These are phyloP conservation scores for Fusarium beomiforme DNA, from an alignment of 2,329 filamentous ascomycete species.

Conservation along the genomic window DNA sequence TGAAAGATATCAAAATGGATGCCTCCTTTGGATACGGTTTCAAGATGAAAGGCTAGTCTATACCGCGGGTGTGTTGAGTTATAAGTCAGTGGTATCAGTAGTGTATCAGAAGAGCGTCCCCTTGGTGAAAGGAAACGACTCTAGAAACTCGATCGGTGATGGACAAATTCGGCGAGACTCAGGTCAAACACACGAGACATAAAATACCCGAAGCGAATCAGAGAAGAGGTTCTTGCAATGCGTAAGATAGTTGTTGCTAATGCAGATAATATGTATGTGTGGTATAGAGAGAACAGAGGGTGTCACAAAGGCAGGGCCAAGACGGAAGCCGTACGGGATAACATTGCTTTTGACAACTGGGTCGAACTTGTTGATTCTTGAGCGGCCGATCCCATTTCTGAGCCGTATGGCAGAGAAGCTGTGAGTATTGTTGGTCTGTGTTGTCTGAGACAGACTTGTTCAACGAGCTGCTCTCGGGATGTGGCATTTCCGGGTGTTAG, in stretches of 20 bases:
- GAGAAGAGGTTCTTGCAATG: not conserved
- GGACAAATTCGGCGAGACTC: conserved; percentile 19
- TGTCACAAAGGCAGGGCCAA: not conserved
- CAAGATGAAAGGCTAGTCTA: conserved; percentile 4
- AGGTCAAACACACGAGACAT: conserved; percentile 13
- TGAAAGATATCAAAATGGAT: conserved; percentile 6
- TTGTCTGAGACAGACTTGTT: conserved; percentile 44
- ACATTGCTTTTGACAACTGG: conserved; percentile 22
- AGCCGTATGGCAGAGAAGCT: conserved; percentile 3
- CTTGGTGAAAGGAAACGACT: conserved; percentile 12
- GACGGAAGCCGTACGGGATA: conserved; percentile 14
- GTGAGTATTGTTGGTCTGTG: conserved; percentile 22
- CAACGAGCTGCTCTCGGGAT: conserved; percentile 43
- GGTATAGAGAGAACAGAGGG: not conserved
- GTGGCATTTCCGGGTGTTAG: conserved; percentile 47
- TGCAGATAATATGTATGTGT: not conserved
- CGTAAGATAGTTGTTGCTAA: not conserved
- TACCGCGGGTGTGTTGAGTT: conserved; percentile 15
- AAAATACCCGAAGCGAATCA: conserved; percentile 17
- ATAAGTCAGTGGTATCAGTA: conserved; percentile 33
- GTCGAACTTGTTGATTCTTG: not conserved
- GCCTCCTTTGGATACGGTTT: not conserved
- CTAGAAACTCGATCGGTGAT: conserved; percentile 15
- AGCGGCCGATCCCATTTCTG: conserved; percentile 2
- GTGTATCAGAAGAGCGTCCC: conserved; percentile 29